Evolutionary conservation across 306 rosid genomes (phyloP).

Genomic region (Prunus fruticosa): DNA sequence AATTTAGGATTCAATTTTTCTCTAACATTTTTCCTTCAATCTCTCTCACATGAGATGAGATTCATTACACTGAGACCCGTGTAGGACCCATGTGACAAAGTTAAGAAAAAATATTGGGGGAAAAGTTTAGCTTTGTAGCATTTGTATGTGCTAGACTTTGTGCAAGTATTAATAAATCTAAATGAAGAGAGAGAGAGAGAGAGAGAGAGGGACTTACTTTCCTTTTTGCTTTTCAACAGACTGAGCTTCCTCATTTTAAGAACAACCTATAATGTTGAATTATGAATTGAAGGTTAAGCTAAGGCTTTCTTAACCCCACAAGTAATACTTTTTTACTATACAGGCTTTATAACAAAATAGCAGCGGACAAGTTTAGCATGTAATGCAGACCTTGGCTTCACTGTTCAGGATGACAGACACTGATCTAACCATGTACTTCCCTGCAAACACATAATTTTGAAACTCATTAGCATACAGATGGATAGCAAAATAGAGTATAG

Average conservation of each 20-base stretch:
- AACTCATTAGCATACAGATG: background rate
- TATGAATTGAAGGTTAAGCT: constrained; percentile 5
- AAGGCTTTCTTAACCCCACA: background rate
- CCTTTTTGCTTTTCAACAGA: constrained; percentile 60
- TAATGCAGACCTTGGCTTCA: constrained; percentile 59
- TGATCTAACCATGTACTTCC: constrained; percentile 57
- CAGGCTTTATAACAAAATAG: background rate
- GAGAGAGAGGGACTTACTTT: constrained; percentile 47
- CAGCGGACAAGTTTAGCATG: background rate
- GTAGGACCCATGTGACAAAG: too few species aligned
- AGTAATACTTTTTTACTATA: background rate
- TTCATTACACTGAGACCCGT: too few species aligned
- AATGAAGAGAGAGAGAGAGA: too few species aligned
- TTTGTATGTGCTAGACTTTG: background rate
- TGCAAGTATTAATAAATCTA: too few species aligned
- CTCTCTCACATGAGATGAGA: too few species aligned
- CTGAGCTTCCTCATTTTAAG: constrained; percentile 63
- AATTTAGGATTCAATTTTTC: background rate
- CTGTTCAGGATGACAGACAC: constrained; percentile 54
- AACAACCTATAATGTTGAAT: constrained; percentile 53
- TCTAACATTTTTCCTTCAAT: too few species aligned
- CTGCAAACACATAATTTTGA: constrained; percentile 34
- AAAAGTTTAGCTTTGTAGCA: too few species aligned
- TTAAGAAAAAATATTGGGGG: too few species aligned
- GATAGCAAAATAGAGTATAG: background rate